Conservation (phyloP, 768 basidiomycete species). For the Mycena rebaudengoi region DNA sequence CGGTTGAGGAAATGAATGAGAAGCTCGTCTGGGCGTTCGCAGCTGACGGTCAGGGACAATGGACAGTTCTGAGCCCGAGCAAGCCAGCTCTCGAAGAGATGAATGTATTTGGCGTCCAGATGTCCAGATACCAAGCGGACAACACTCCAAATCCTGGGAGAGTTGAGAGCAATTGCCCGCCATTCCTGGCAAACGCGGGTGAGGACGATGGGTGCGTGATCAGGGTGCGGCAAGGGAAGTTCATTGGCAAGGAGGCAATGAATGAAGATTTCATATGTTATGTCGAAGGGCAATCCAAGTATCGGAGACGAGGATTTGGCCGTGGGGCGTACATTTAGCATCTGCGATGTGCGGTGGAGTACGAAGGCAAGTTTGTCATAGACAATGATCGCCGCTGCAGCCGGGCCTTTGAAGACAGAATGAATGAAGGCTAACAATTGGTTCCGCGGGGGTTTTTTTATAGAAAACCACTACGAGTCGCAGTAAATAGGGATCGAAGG, state of each 20-base stretch:
- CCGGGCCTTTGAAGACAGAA: too few species aligned
- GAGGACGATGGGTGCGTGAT: background rate
- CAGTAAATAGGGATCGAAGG: too few species aligned
- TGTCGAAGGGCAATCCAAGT: constrained; percentile 16
- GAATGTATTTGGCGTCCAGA: constrained; percentile 15
- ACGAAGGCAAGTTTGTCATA: too few species aligned
- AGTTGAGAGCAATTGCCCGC: constrained; percentile 7
- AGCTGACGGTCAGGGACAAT: too few species aligned
- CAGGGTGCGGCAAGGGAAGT: background rate
- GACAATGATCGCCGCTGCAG: too few species aligned
- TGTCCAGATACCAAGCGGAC: background rate
- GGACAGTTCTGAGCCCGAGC: constrained; percentile 4
- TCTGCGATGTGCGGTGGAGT: too few species aligned
- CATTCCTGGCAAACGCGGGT: constrained; percentile 9
- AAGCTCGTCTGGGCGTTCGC: too few species aligned
- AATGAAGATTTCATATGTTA: constrained; percentile 17
- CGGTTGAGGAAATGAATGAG: background rate
- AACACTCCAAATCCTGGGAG: constrained; percentile 2
- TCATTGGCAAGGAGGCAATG: background rate
- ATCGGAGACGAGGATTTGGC: too few species aligned
- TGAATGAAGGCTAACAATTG: too few species aligned
- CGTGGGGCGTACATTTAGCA: too few species aligned
- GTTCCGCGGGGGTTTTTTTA: too few species aligned
- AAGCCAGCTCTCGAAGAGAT: constrained; percentile 5
- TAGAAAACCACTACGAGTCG: too few species aligned